phyloP scores from a whole-genome alignment of 441 rosid species.

The Pelargonium australe region DNA sequence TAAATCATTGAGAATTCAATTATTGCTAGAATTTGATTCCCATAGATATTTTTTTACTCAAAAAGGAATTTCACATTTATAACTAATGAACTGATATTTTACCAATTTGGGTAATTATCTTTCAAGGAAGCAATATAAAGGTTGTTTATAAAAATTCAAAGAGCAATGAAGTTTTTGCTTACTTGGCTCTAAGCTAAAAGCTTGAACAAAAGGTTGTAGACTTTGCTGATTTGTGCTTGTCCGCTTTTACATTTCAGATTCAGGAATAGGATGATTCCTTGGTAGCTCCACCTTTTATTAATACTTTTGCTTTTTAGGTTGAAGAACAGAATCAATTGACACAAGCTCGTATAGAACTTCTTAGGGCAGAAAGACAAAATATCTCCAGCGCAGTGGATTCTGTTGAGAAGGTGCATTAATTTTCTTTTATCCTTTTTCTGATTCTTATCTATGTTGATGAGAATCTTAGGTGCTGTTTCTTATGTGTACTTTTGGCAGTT shows the following conservation, averaged over 20 bases:
- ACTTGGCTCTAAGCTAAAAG: too few relatives aligned
- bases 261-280: not conserved
- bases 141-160: too few relatives aligned
- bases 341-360: conserved; percentile 40
- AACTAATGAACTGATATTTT: too few relatives aligned
- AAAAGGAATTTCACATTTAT: too few relatives aligned
- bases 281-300: not conserved
- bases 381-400: conserved; percentile 27
- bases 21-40: too few relatives aligned
- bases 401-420: conserved; percentile 32
- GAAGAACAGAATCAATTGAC: conserved; percentile 45
- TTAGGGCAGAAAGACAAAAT: conserved; percentile 37
- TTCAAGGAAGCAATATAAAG: too few relatives aligned
- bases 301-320: conserved; percentile 33
- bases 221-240: not conserved
- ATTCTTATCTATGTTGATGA: not conserved
- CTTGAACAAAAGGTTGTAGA: too few relatives aligned
- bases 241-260: not conserved
- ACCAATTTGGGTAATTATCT: too few relatives aligned
- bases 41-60: too few relatives aligned
- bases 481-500: conserved; percentile 1
- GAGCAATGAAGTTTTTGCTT: too few relatives aligned
- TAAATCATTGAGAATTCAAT: too few relatives aligned
- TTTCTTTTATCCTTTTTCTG: conserved; percentile 10
- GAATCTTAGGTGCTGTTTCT: not conserved